Percentiles rank a stretch among this genome's conserved stretches.
Conservation (phyloP, 1,139 yeast genomes). For the Kodamaea anthophila region DNA sequence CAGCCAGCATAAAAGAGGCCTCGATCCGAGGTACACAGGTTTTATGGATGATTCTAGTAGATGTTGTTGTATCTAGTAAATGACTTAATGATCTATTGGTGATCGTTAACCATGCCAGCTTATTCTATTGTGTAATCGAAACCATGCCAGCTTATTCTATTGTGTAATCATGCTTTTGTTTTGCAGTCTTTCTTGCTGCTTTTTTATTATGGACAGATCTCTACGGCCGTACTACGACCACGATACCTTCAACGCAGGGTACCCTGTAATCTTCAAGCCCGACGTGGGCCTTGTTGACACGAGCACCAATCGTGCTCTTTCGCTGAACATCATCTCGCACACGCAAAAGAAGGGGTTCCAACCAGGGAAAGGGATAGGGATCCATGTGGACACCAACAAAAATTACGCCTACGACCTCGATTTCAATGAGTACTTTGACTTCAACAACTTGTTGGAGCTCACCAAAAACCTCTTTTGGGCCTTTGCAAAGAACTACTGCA, state of each 20-base stretch:
- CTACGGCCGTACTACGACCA: constrained; percentile 74
- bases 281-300: constrained; percentile 53
- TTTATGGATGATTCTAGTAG: too few relatives aligned
- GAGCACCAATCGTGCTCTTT: constrained; percentile 30
- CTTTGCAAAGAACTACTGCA: constrained; percentile 61
- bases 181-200: too few relatives aligned
- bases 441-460: constrained; percentile 49
- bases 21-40: too few relatives aligned
- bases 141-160: too few relatives aligned
- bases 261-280: constrained; percentile 54
- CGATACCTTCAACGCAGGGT: constrained; percentile 62
- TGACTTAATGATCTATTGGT: too few relatives aligned
- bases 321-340: constrained; percentile 9
- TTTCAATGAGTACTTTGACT: constrained; percentile 60
- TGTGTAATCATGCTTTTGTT: too few relatives aligned
- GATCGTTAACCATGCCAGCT: too few relatives aligned
- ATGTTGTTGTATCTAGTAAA: too few relatives aligned
- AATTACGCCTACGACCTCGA: constrained; percentile 60
- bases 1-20: too few relatives aligned
- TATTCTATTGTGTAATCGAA: too few relatives aligned
- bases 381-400: constrained; percentile 18
- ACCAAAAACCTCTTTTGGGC: constrained; percentile 50
- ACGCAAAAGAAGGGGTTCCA: constrained; percentile 9
- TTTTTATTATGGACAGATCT: too few relatives aligned
- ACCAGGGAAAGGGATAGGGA: constrained; percentile 21